Evolutionary conservation across 306 rosid genomes (phyloP).

Genomic region (Cicer bijugum): DNA sequence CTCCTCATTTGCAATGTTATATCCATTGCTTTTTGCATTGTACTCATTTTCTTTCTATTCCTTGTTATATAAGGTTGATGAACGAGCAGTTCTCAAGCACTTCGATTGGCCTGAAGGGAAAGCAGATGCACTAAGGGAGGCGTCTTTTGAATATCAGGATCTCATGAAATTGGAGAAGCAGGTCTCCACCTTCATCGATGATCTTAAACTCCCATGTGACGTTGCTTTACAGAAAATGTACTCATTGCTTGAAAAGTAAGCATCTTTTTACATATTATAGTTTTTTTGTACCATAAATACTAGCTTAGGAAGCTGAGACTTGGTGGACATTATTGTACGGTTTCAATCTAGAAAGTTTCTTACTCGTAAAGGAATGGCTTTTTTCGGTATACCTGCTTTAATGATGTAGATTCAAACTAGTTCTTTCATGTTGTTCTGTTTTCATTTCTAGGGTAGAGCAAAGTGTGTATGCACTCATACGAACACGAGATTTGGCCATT

Average conservation of each 20-base stretch:
- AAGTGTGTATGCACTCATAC: constrained; percentile 79
- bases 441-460: constrained; percentile 73
- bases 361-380: background rate
- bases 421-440: constrained; percentile 4
- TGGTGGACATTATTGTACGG: constrained; percentile 27
- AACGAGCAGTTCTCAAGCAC: constrained; percentile 97
- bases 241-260: constrained; percentile 92
- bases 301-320: constrained; percentile 32
- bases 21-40: background rate
- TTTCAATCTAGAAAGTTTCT: constrained; percentile 19
- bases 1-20: constrained; percentile 6
- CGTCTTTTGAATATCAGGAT: constrained; percentile 95
- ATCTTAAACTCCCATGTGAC: constrained; percentile 77
- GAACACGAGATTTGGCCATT: constrained; percentile 93
- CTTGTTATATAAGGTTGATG: constrained; percentile 68
- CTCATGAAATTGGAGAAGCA: constrained; percentile 78
- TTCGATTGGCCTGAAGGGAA: constrained; percentile 99
- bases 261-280: constrained; percentile 17
- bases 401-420: constrained; percentile 18
- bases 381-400: constrained; percentile 15
- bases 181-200: constrained; percentile 81
- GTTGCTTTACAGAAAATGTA: constrained; percentile 91
- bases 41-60: constrained; percentile 36
- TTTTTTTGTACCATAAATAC: constrained; percentile 16
- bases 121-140: constrained; percentile 96